Percentiles rank a stretch among this genome's conserved stretches.
phyloP scores from a whole-genome alignment of 352 stramenopile species.

The Pythium phragmitis region DNA sequence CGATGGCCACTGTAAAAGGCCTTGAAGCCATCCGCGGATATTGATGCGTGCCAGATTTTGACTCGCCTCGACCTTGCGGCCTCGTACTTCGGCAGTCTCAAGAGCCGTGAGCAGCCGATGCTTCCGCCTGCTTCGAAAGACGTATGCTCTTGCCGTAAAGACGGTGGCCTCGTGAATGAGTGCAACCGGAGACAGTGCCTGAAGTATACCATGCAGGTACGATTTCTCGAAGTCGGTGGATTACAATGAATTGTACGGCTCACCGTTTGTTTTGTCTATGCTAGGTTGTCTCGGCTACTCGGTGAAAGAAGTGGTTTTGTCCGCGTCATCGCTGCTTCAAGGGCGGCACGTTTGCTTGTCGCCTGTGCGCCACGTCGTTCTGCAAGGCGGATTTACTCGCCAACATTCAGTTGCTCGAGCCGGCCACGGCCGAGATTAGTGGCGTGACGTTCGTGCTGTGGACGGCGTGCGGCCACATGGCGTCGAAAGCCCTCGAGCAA shows the following conservation, averaged over 20 bases:
- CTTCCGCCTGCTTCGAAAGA: slow-evolving; percentile 60
- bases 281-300: slow-evolving; percentile 67
- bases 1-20: neutral
- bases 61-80: slow-evolving; percentile 53
- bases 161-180: slow-evolving; percentile 75
- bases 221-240: neutral
- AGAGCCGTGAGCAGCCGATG: slow-evolving; percentile 34
- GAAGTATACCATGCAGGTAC: slow-evolving; percentile 80
- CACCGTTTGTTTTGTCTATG: slow-evolving; percentile 3
- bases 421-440: slow-evolving; percentile 50
- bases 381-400: slow-evolving; percentile 61
- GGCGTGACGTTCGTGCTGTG: slow-evolving; percentile 63
- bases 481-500: slow-evolving; percentile 35
- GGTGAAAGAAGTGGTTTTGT: slow-evolving; percentile 65
- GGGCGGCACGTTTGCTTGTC: slow-evolving; percentile 57
- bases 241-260: too few relatives aligned
- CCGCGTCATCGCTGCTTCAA: slow-evolving; percentile 69
- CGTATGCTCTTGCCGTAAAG: slow-evolving; percentile 83
- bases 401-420: slow-evolving; percentile 39
- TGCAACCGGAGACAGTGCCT: slow-evolving; percentile 76
- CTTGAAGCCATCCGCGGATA: slow-evolving; percentile 1
- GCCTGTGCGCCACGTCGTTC: slow-evolving; percentile 74
- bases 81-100: slow-evolving; percentile 67
- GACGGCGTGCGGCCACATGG: slow-evolving; percentile 38
- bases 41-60: slow-evolving; percentile 30